Base-by-base conservation (phyloP, 495 filamentous ascomycete species). In the Xylaria curta region DNA sequence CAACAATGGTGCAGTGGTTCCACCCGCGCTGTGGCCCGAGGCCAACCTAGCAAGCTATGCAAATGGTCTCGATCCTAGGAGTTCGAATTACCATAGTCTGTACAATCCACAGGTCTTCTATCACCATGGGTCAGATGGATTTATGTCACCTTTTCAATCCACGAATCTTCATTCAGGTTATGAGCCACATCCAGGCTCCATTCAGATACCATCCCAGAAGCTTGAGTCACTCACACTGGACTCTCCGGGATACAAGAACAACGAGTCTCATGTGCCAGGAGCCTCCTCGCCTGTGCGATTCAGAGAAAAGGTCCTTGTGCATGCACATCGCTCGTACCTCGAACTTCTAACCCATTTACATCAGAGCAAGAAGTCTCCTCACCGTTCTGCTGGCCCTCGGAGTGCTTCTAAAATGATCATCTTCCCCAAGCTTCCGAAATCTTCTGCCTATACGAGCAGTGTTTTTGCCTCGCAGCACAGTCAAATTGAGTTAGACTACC, bases 251-350 rank as follows among this genome's bases (percentile, higher is more conserved):
- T 76, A 75, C 72, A 59, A 46, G 15, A 59, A 60, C 44, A 60
- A 40, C 17, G 61, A 65, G 40, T 17, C 58, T n/a, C 69, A 65
- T 17, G 19, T 74, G 24, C 69, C 70, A 8, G 78, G 80, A 15
- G 74, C 75, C 51, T 76, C 81, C 33, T 69, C 78, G 13, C 92
- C 89, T 75, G 80, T 84, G 6, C 88, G 90, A 73, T 94, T 93
- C 78, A 92, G 92, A 73, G 95, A 98, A 78, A 92, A 91, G 72
- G 89, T 91, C 7, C 85, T 97, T 56, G 86, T 91, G 19, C 95
- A 92, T 89, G 96, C 96, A 40, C 93, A 98, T 78, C 87, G 88
- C 64, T 89, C 95, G 28, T 98, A 99, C 82, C 89, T 94, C 47
- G 93, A 97, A 75, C 88, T 99, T 4, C 83, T 98, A 28, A 84